These are phyloP conservation scores for Litchi chinensis DNA, from an alignment of 345 rosid genomes.

Conservation along the genomic window DNA sequence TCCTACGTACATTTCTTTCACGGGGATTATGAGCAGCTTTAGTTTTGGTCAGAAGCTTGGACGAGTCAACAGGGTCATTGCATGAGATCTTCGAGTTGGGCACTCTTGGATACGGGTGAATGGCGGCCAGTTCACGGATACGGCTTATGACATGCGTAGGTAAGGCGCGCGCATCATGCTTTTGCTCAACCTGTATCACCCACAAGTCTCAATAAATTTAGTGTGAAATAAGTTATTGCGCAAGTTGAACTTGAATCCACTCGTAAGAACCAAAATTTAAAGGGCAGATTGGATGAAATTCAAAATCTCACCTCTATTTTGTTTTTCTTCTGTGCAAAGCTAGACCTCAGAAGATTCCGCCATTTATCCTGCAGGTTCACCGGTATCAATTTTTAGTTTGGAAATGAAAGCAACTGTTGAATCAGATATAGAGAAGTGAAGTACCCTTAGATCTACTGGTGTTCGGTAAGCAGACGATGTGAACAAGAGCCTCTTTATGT, in stretches of 20 bases:
- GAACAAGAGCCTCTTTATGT: slow-evolving; percentile 73
- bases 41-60: slow-evolving; percentile 21
- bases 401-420: slow-evolving; percentile 12
- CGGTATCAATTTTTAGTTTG: slow-evolving; percentile 16
- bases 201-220: background rate
- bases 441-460: slow-evolving; percentile 91
- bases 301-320: slow-evolving; percentile 53
- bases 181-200: slow-evolving; percentile 52
- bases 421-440: slow-evolving; percentile 12
- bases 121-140: slow-evolving; percentile 65
- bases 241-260: background rate
- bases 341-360: slow-evolving; percentile 86
- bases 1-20: slow-evolving; percentile 38
- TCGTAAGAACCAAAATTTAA: background rate
- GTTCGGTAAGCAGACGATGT: slow-evolving; percentile 71
- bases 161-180: slow-evolving; percentile 42
- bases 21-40: slow-evolving; percentile 31
- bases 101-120: slow-evolving; percentile 73
- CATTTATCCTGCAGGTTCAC: slow-evolving; percentile 75
- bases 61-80: slow-evolving; percentile 3
- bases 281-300: slow-evolving; percentile 2
- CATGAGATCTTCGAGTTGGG: slow-evolving; percentile 26
- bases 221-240: background rate
- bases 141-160: slow-evolving; percentile 61
- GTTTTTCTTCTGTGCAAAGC: slow-evolving; percentile 40